phyloP scores from a whole-genome alignment of 345 rosid genomes.

The Lagerstroemia speciosa region DNA sequence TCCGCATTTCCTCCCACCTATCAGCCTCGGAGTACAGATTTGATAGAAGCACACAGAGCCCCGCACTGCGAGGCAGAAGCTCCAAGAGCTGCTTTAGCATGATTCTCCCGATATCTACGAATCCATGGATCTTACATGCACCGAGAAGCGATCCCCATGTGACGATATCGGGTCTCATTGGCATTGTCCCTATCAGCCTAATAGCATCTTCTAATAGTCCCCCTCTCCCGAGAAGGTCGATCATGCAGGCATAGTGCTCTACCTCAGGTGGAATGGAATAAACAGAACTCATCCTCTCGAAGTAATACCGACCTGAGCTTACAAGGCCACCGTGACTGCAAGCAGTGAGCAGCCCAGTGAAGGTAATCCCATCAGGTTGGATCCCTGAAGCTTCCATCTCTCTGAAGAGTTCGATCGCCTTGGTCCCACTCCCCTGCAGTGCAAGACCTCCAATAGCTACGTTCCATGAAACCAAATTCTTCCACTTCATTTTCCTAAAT shows the following conservation, averaged over 20 bases:
- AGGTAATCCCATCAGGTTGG: conserved; percentile 25
- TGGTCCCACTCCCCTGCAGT: conserved; percentile 22
- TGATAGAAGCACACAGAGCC: conserved; percentile 28
- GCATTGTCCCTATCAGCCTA: conserved; percentile 19
- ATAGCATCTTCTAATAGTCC: conserved; percentile 26
- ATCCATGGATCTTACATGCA: conserved; percentile 19
- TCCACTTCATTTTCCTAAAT: conserved; percentile 18
- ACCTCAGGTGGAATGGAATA: conserved; percentile 17
- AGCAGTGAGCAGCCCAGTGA: conserved; percentile 30
- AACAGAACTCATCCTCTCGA: conserved; percentile 15
- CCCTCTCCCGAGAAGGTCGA: conserved; percentile 31
- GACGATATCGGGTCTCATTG: conserved; percentile 26
- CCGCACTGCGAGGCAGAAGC: conserved; percentile 20
- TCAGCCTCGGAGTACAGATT: conserved; percentile 23
- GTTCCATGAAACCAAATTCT: conserved; percentile 28
- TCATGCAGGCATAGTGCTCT: conserved; percentile 32
- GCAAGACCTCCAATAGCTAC: conserved; percentile 25
- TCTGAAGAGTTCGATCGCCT: conserved; percentile 21
- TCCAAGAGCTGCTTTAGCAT: conserved; percentile 16
- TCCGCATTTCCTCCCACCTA: conserved; percentile 24
- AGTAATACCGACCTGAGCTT: conserved; percentile 19
- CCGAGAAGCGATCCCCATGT: conserved; percentile 30
- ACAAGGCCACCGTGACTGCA: conserved; percentile 36
- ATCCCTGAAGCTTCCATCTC: conserved; percentile 18
- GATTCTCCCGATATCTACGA: conserved; percentile 15